A percentile compares a stretch with the other conserved stretches of the same genome.
phyloP scores from a whole-genome alignment of 1,284 basidiomycete genomes.

The Vanrija humicola region DNA sequence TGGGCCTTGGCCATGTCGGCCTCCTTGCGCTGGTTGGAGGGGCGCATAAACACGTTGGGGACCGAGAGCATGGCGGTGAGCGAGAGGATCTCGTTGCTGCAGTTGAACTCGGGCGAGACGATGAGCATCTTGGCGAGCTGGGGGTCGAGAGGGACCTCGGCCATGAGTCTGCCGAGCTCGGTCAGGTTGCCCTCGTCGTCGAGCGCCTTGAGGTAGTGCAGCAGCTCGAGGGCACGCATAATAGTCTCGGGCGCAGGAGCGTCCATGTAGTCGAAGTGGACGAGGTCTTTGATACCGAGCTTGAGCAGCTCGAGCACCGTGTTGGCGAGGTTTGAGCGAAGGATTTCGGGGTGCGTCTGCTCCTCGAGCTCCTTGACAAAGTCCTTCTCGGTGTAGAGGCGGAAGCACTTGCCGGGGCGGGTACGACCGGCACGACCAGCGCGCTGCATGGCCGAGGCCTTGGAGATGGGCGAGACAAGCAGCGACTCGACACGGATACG shows the following conservation, averaged over 20 bases:
- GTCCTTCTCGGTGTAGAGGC: conserved; percentile 95
- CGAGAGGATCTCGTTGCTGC: conserved; percentile 91
- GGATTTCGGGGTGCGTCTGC: conserved; percentile 93
- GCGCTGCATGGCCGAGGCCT: conserved; percentile 92
- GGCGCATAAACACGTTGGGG: conserved; percentile 89
- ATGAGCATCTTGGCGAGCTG: conserved; percentile 96
- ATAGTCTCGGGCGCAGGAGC: conserved; percentile 95
- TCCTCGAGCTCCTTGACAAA: conserved; percentile 94
- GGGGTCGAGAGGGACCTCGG: conserved; percentile 96
- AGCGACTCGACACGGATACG: conserved; percentile 93
- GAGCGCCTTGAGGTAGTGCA: conserved; percentile 88
- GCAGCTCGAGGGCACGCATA: conserved; percentile 92
- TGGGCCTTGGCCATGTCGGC: conserved; percentile 88
- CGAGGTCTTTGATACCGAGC: conserved; percentile 87
- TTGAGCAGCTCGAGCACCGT: conserved; percentile 93
- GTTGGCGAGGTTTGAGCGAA: conserved; percentile 87
- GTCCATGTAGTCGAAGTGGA: conserved; percentile 93
- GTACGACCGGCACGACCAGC: conserved; percentile 96
- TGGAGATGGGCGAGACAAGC: conserved; percentile 91
- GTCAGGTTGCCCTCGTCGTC: conserved; percentile 95
- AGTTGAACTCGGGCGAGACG: conserved; percentile 88
- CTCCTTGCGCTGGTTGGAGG: conserved; percentile 79
- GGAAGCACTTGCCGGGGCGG: conserved; percentile 93
- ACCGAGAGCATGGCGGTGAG: conserved; percentile 94
- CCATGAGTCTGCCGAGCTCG: conserved; percentile 84